Evolutionary conservation across 1,139 yeast species (phyloP).

Genomic region (Waltiozyma sp.): DNA sequence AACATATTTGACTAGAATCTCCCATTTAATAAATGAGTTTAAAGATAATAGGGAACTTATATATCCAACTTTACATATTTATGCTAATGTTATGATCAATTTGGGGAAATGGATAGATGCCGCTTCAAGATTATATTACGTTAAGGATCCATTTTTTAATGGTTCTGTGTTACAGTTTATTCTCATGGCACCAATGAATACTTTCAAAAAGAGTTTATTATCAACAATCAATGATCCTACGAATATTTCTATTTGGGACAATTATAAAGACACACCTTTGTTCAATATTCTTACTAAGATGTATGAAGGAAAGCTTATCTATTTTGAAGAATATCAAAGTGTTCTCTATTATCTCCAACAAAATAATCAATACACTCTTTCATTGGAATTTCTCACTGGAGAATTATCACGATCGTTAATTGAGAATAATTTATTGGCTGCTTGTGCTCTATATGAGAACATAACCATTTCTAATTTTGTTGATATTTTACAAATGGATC

Average conservation of each 20-base stretch:
- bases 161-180: constrained; percentile 7
- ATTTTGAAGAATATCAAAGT: constrained; percentile 7
- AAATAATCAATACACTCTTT: constrained; percentile 1
- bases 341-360: constrained; percentile 3
- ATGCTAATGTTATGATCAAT: constrained; percentile 10
- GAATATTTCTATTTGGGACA: constrained; percentile 3
- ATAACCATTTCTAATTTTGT: constrained; percentile 9
- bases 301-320: constrained; percentile 6
- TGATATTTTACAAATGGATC: constrained; percentile 5
- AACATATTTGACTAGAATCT: constrained; percentile 6
- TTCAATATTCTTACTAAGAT: constrained; percentile 8
- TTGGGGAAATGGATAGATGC: constrained; percentile 14
- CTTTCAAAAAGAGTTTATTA: constrained; percentile 7
- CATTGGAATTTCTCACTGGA: constrained; percentile 1
- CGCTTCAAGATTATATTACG: constrained; percentile 7
- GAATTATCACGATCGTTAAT: constrained; percentile 7
- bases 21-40: constrained; percentile 3
- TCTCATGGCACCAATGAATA: constrained; percentile 7
- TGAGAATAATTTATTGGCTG: constrained; percentile 12
- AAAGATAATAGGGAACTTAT: constrained; percentile 1
- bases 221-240: constrained; percentile 5
- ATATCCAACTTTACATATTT: constrained; percentile 4
- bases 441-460: constrained; percentile 11
- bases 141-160: constrained; percentile 9
- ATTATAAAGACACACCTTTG: constrained; percentile 6